These are phyloP conservation scores for Neospora caninum DNA, from an alignment of 169 alveolate genomes.

Conservation along the genomic window DNA sequence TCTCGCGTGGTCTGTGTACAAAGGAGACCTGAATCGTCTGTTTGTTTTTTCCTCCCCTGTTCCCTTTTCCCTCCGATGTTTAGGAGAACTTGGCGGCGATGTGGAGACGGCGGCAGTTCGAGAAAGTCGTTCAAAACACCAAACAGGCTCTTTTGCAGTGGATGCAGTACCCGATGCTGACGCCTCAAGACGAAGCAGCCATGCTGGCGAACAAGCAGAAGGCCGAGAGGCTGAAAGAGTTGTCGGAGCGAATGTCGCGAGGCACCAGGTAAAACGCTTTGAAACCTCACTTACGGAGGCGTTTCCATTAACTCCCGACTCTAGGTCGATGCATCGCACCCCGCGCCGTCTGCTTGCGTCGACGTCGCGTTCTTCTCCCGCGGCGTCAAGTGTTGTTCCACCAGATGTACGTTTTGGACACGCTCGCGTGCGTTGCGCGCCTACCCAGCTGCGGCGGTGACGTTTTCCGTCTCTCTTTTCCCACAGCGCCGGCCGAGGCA, in stretches of 20 bases:
- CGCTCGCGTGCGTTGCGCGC: too few species aligned
- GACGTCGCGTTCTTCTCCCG: too few species aligned
- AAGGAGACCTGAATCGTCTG: too few species aligned
- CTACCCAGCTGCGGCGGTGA: too few species aligned
- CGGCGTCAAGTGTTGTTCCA: too few species aligned
- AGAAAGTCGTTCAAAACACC: neutral
- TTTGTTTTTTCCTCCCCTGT: neutral
- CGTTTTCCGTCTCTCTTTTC: too few species aligned
- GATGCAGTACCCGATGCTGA: conserved; percentile 3
- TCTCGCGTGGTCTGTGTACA: too few species aligned
- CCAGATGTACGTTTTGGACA: too few species aligned
- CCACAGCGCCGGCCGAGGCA: neutral
- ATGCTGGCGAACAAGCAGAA: neutral
- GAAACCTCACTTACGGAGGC: too few species aligned
- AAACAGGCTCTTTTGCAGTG: neutral
- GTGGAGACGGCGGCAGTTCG: conserved; percentile 37
- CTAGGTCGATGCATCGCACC: too few species aligned
- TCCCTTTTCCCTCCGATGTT: neutral
- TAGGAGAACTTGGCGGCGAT: neutral
- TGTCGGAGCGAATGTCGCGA: neutral
- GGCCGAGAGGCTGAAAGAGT: neutral
- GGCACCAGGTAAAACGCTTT: neutral
- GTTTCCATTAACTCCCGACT: too few species aligned
- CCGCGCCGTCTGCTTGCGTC: too few species aligned
- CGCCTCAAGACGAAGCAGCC: conserved; percentile 21